Percentiles rank a stretch among this genome's conserved stretches.
These are phyloP conservation scores for Lichtheimia ornata DNA, from an alignment of 371 early-diverging fungal genomes.

Conservation along the genomic window DNA sequence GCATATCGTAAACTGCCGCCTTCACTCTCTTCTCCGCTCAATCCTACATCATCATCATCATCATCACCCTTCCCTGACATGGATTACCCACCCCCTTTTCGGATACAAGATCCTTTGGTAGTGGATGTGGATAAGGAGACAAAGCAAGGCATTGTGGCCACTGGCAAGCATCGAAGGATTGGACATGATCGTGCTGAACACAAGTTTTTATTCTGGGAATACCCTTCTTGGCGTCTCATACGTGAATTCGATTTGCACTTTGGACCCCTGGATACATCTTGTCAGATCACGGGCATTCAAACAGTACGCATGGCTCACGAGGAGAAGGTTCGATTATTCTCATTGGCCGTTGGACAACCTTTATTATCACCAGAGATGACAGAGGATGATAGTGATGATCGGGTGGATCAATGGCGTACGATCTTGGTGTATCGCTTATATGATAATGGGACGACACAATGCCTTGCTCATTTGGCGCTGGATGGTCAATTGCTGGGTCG, in stretches of 20 bases:
- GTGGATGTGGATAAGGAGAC: slow-evolving; percentile 36
- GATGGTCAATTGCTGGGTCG: slow-evolving; percentile 31
- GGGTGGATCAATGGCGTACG: slow-evolving; percentile 32
- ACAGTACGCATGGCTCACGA: slow-evolving; percentile 20
- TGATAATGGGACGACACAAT: slow-evolving; percentile 32
- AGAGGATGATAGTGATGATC: slow-evolving; percentile 28
- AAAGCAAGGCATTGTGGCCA: slow-evolving; percentile 31
- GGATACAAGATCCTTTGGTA: slow-evolving; percentile 39
- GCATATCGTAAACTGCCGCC: not conserved
- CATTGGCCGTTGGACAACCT: slow-evolving; percentile 30
- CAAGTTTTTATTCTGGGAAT: slow-evolving; percentile 38
- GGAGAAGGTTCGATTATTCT: slow-evolving; percentile 25
- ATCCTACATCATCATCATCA: not conserved
- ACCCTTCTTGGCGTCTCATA: slow-evolving; percentile 35
- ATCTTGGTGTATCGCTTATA: slow-evolving; percentile 35
- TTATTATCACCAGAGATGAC: slow-evolving; percentile 1
- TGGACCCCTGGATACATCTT: slow-evolving; percentile 24
- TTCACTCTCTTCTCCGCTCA: slow-evolving; percentile 1
- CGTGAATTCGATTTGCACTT: slow-evolving; percentile 31
- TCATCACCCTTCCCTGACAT: too few species aligned
- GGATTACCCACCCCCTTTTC: slow-evolving; percentile 23
- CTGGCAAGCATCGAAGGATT: slow-evolving; percentile 30
- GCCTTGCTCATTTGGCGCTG: slow-evolving; percentile 27
- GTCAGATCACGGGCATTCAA: slow-evolving; percentile 42
- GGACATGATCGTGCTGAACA: slow-evolving; percentile 23